Conservation (phyloP, 2,329 filamentous ascomycete genomes). For the Pseudofabraea citricarpa region DNA sequence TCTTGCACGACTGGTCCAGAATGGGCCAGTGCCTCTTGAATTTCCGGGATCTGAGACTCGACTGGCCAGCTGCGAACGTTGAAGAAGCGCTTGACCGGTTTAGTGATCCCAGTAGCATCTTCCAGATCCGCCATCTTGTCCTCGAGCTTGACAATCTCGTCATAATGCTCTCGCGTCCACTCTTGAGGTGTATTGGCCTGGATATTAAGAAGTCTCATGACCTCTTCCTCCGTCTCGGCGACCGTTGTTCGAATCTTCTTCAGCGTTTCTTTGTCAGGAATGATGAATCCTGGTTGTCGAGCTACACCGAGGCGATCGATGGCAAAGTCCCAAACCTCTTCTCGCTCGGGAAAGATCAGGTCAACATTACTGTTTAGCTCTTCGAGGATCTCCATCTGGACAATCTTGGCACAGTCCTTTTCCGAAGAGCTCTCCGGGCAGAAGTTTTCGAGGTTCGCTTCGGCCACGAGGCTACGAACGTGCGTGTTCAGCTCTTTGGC, state of each 20-base stretch:
- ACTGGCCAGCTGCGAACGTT: constrained; percentile 17
- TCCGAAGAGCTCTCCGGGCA: neutral
- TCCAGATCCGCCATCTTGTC: neutral
- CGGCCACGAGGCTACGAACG: too few species aligned
- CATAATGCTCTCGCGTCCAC: neutral
- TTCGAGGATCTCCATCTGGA: constrained; percentile 22
- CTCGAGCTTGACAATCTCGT: neutral
- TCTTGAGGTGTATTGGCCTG: neutral
- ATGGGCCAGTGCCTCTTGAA: constrained; percentile 9
- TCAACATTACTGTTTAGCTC: constrained; percentile 25
- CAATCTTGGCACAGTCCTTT: neutral
- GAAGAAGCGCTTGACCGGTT: constrained; percentile 13
- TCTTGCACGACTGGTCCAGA: constrained; percentile 10
- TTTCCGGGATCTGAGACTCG: constrained; percentile 12
- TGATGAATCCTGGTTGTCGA: too few species aligned
- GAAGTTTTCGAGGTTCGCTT: neutral
- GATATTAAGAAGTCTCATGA: too few species aligned
- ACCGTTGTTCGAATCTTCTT: too few species aligned
- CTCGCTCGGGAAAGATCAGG: constrained; percentile 17
- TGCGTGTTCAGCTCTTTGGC: too few species aligned
- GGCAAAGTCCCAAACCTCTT: constrained; percentile 24
- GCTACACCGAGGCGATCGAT: neutral
- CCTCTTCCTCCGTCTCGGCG: too few species aligned
- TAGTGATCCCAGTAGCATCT: neutral
- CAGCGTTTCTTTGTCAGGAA: too few species aligned